phyloP scores from a whole-genome alignment of 805 yeast species.

The Kregervanrija pseudodelftensis region DNA sequence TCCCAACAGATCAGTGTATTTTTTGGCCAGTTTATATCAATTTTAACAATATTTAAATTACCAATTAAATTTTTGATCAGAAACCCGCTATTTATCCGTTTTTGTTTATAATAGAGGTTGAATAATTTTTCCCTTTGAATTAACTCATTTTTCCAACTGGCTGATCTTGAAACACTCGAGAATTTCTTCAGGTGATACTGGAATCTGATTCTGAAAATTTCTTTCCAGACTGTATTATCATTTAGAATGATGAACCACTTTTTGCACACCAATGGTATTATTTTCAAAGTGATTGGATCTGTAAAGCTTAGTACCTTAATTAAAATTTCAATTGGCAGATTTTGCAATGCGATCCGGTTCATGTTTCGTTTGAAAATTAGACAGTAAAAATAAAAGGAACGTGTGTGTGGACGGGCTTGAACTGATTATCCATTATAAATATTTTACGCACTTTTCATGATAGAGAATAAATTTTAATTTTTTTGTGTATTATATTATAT shows the following conservation, averaged over 20 bases:
- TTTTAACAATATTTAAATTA: conserved; percentile 7
- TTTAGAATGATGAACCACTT: conserved; percentile 39
- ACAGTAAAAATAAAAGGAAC: no score
- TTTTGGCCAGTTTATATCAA: conserved; percentile 5
- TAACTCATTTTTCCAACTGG: conserved; percentile 42
- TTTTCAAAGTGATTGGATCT: conserved; percentile 37
- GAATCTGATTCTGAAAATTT: conserved; percentile 35
- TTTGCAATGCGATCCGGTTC: conserved; percentile 7
- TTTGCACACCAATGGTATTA: conserved; percentile 38
- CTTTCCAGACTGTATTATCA: conserved; percentile 42
- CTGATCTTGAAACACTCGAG: conserved; percentile 37
- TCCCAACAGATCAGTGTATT: conserved; percentile 5
- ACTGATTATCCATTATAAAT: no score
- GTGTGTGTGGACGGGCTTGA: no score
- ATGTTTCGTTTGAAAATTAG: no score
- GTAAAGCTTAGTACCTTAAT: conserved; percentile 38
- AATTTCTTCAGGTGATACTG: conserved; percentile 28
- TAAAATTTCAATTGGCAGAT: conserved; percentile 42
- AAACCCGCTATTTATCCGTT: conserved; percentile 4
- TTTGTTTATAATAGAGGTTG: conserved; percentile 18
- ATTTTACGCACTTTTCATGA: no score
- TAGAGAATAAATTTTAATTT: no score
- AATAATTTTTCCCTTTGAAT: conserved; percentile 30
- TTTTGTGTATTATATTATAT: no score
- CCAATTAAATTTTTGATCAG: not conserved